Evolutionary conservation across 2,329 filamentous ascomycete genomes (phyloP).

Genomic region (Ceratocystis alfenasii): DNA sequence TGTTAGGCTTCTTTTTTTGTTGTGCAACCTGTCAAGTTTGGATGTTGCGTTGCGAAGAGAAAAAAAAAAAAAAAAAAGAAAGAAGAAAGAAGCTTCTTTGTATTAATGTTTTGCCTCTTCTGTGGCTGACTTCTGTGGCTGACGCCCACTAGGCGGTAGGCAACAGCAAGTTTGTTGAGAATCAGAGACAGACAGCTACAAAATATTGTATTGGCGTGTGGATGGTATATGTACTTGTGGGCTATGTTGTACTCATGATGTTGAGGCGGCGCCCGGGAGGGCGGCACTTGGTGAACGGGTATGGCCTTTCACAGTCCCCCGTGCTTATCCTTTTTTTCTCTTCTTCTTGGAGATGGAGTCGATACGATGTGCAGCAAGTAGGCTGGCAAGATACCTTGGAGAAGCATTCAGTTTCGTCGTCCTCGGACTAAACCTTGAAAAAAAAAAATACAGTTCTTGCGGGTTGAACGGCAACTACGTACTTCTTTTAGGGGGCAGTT

Average conservation of each 20-base stretch:
- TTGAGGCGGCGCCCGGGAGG: neutral
- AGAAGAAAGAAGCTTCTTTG: conserved; percentile 3
- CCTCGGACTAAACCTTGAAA: too few relatives aligned
- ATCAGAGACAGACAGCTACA: neutral
- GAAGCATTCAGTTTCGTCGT: neutral
- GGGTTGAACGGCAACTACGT: too few relatives aligned
- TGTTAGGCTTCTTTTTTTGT: too few relatives aligned
- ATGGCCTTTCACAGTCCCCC: neutral
- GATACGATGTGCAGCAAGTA: too few relatives aligned
- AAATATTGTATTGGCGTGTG: too few relatives aligned
- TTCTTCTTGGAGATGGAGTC: neutral
- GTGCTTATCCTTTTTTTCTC: neutral
- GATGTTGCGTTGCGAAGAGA: too few relatives aligned
- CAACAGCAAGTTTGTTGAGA: too few relatives aligned
- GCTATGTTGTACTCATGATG: neutral
- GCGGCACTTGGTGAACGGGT: neutral
- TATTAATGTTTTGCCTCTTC: neutral
- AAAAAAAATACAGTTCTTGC: too few relatives aligned
- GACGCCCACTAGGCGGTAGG: too few relatives aligned
- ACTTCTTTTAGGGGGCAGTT: too few relatives aligned
- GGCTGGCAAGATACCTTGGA: too few relatives aligned
- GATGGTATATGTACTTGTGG: neutral
- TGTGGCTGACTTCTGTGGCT: neutral
- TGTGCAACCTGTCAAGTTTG: too few relatives aligned
- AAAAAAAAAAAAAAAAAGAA: neutral